Evolutionary conservation across 192 early-diverging fungal genomes (phyloP).

Genomic region (Gonapodya sp.): DNA sequence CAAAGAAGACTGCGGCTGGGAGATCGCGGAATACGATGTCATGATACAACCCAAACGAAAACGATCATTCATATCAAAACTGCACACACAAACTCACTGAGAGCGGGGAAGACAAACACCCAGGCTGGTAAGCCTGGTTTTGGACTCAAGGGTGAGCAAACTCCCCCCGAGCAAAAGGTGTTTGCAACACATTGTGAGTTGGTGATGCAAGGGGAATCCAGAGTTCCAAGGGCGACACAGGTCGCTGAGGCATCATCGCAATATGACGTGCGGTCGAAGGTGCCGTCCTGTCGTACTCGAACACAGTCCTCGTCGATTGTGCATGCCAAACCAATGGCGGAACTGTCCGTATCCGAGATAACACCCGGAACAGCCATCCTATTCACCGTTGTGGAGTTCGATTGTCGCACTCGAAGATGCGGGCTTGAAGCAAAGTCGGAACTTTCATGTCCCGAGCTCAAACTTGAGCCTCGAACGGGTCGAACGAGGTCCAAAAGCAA

Average conservation of each 20-base stretch:
- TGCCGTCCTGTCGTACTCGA: not conserved
- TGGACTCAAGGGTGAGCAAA: not conserved
- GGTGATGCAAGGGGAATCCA: not conserved
- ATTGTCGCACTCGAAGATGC: not conserved
- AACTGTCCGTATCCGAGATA: not conserved
- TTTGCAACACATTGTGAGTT: not conserved
- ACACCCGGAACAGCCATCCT: not conserved
- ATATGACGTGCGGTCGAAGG: not conserved
- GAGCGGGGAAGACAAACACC: not conserved
- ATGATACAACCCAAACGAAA: not conserved
- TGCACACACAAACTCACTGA: not conserved
- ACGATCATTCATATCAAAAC: not conserved
- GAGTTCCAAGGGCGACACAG: not conserved
- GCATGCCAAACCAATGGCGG: not conserved
- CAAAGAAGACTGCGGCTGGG: not conserved
- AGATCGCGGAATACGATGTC: no score
- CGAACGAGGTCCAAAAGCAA: no score
- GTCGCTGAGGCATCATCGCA: not conserved
- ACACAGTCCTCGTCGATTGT: not conserved
- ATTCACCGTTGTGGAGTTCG: not conserved
- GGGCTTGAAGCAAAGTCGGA: not conserved
- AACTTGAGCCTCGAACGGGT: no score
- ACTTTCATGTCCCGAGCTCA: no score
- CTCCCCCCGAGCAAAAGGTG: not conserved
- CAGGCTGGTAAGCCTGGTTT: not conserved